Conservation (phyloP, 2,329 filamentous ascomycete genomes). For the Septoria petroselini region DNA sequence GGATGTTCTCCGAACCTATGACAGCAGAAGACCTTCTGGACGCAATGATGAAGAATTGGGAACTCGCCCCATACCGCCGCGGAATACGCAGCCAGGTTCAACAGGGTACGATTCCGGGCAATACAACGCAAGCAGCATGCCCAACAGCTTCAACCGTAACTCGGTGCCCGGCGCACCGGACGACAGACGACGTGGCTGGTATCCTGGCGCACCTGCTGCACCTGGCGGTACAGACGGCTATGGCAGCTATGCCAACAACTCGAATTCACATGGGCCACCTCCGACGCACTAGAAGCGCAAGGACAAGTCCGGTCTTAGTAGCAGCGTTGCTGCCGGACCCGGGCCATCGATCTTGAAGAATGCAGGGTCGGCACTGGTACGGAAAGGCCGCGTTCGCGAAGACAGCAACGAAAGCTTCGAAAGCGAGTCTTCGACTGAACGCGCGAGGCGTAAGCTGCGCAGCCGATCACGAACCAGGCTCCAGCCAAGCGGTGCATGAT, state of each 20-base stretch:
- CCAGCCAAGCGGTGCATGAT: conserved; percentile 4
- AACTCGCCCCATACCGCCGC: conserved; percentile 21
- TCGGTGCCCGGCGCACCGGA: conserved; percentile 13
- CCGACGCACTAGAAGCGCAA: conserved; percentile 24
- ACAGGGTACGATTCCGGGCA: conserved; percentile 20
- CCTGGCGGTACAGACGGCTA: conserved; percentile 29
- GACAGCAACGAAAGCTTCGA: conserved; percentile 13
- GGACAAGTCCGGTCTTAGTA: neutral
- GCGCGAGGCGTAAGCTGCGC: conserved; percentile 9
- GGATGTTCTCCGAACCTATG: conserved; percentile 15
- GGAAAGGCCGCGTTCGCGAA: conserved; percentile 11
- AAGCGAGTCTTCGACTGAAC: conserved; percentile 18
- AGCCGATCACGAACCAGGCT: conserved; percentile 15
- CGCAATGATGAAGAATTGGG: conserved; percentile 22
- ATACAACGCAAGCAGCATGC: conserved; percentile 19
- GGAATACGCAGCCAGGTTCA: conserved; percentile 16
- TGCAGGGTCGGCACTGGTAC: conserved; percentile 8
- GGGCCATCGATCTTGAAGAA: conserved; percentile 18
- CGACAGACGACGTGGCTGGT: conserved; percentile 28
- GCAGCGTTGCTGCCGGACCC: conserved; percentile 5
- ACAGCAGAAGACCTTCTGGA: conserved; percentile 13
- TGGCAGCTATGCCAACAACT: conserved; percentile 24
- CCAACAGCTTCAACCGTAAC: conserved; percentile 9
- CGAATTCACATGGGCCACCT: conserved; percentile 17
- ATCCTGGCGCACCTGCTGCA: conserved; percentile 15